Base-by-base conservation (phyloP, 1,139 yeast species). In the Yamadazyma membranifaciens region DNA sequence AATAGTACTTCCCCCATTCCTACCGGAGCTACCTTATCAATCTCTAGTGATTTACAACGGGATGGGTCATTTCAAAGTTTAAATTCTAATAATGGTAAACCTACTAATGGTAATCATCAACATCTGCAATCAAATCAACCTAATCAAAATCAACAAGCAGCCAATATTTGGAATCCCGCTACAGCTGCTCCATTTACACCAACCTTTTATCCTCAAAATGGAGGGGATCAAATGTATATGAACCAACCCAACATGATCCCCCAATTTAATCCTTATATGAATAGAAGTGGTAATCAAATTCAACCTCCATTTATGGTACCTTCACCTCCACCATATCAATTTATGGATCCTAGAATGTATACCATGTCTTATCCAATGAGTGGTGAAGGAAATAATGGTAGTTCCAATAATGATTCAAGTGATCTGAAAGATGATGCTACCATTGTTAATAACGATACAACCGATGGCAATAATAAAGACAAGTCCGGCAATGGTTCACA, bases 161-260 rank as follows among this genome's bases (percentile, higher is more conserved):
- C 31, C 33, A 74, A 66, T 50, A 76, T 80, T 49, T 81, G 87
- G 87, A 80, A 80, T 54, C 85, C 85, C 0, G 85, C 84, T 3
- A 63, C 82, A 13, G 81, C 83, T 2, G 60, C 81, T 10, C 62
- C 81, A 2, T 81, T 81, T 52, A 78, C 80, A 13, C 83, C 86
- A 20, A 33, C 32, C 20, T 38, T 37, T 22, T 38, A 39, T 28
- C 52, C 48, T 16, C 49, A 38, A 9, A 20, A 27, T 15, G 26
- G 25, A 17, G 34, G 33, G 20, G 31, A 29, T 14, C 30, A 33
- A 27, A 30, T 37, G 37, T 40, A 40, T 31, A 29, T 36, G 37
- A 54, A 12, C 52, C 38, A 27, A 12, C 55, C 25, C 52, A 55
- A 31, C 15, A 36, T 36, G 33, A 17, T 37, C 14, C 36, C 36